Evolutionary conservation across 2,329 filamentous ascomycete genomes (phyloP).

Genomic region (Biscogniauxia sp.): DNA sequence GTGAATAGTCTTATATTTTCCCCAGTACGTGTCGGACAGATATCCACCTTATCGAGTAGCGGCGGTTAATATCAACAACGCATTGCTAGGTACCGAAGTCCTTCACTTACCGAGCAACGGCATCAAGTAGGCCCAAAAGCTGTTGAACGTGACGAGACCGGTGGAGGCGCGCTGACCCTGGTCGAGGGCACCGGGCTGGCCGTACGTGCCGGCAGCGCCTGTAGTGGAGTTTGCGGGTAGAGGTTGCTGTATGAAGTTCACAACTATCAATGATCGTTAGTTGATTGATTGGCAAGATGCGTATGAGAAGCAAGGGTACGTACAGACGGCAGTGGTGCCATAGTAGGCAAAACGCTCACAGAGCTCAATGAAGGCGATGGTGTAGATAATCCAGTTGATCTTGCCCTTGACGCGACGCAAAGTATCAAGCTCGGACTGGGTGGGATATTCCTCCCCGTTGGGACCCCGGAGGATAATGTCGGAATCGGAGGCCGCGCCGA

Average conservation of each 20-base stretch:
- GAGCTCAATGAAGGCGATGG: slow-evolving; percentile 61
- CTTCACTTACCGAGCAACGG: slow-evolving; percentile 28
- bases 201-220: slow-evolving; percentile 41
- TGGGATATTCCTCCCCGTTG: slow-evolving; percentile 44
- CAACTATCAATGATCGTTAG: slow-evolving; percentile 30
- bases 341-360: slow-evolving; percentile 66
- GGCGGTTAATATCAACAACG: neutral
- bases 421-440: slow-evolving; percentile 51
- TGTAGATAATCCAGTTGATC: slow-evolving; percentile 55
- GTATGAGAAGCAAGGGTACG: slow-evolving; percentile 22
- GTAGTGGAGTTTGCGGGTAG: slow-evolving; percentile 45
- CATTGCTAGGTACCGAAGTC: no score
- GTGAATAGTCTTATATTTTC: slow-evolving; percentile 72
- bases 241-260: slow-evolving; percentile 51
- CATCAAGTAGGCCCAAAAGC: slow-evolving; percentile 33
- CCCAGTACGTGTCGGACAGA: slow-evolving; percentile 68
- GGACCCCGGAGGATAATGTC: slow-evolving; percentile 26
- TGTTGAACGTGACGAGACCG: slow-evolving; percentile 30
- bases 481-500: slow-evolving; percentile 16
- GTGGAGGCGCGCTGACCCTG: slow-evolving; percentile 36
- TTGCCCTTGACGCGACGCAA: slow-evolving; percentile 52
- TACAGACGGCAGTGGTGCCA: slow-evolving; percentile 59
- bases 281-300: neutral
- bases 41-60: slow-evolving; percentile 37
- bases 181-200: slow-evolving; percentile 53